Evolutionary conservation across 2,329 filamentous ascomycete species (phyloP).

Genomic region (Colletotrichum australisinense): DNA sequence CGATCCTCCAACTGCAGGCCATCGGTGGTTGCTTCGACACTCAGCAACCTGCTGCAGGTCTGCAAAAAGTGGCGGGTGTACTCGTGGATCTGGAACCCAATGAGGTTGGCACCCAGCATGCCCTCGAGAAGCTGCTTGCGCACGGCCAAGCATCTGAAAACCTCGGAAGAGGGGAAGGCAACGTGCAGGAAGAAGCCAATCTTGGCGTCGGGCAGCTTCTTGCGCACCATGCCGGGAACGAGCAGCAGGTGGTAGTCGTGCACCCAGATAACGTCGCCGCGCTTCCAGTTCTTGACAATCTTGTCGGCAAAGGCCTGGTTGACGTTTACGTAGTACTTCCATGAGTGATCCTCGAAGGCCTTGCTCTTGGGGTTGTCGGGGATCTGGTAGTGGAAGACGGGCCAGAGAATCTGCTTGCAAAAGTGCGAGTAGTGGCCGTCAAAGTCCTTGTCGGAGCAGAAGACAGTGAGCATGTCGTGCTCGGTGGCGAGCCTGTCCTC

Average conservation of each 20-base stretch:
- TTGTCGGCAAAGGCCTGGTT: constrained; percentile 94
- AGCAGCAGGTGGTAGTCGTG: constrained; percentile 95
- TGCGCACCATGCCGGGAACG: constrained; percentile 88
- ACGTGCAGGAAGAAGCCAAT: constrained; percentile 97
- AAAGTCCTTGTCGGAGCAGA: constrained; percentile 90
- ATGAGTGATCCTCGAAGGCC: constrained; percentile 96
- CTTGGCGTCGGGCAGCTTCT: constrained; percentile 90
- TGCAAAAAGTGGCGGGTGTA: constrained; percentile 95
- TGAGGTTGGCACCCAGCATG: constrained; percentile 90
- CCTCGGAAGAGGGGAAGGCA: constrained; percentile 94
- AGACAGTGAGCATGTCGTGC: constrained; percentile 85
- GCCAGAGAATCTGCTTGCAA: constrained; percentile 98
- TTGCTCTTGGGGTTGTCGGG: constrained; percentile 99
- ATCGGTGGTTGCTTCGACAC: constrained; percentile 89
- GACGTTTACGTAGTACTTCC: constrained; percentile 92
- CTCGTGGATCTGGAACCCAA: constrained; percentile 94
- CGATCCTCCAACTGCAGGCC: constrained; percentile 92
- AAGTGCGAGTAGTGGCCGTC: constrained; percentile 96
- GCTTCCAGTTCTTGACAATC: constrained; percentile 92
- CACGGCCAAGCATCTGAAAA: constrained; percentile 91
- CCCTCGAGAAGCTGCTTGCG: constrained; percentile 90
- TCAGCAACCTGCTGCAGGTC: constrained; percentile 91
- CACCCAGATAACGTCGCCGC: constrained; percentile 92
- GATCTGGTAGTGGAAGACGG: constrained; percentile 97
- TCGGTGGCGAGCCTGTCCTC: constrained; percentile 84